Evolutionary conservation across 306 rosid species (phyloP).

Genomic region (Glycyrrhiza uralensis): DNA sequence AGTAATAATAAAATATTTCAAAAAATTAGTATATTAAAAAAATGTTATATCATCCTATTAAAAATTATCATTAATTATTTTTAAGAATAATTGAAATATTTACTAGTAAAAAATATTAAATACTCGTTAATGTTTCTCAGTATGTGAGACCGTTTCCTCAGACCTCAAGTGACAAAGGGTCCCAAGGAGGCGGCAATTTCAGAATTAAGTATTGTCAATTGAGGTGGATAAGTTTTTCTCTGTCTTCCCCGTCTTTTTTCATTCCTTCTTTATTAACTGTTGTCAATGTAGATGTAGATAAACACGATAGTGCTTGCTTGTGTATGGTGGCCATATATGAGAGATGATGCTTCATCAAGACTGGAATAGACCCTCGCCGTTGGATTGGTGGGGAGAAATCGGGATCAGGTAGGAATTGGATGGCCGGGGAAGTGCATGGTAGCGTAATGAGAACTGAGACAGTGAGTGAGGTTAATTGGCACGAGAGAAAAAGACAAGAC

Average conservation of each 20-base stretch:
- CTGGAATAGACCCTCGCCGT: background rate
- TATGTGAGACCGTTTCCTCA: too few species aligned
- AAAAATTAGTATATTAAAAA: too few species aligned
- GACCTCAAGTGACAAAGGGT: background rate
- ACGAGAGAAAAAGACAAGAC: background rate
- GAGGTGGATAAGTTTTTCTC: slow-evolving; percentile 16
- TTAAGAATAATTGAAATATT: too few species aligned
- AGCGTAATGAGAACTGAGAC: background rate
- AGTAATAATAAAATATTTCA: too few species aligned
- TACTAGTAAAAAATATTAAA: too few species aligned
- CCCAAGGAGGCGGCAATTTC: slow-evolving; percentile 11
- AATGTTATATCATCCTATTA: too few species aligned
- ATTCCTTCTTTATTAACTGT: too few species aligned
- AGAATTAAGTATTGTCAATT: background rate
- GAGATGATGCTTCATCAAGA: background rate
- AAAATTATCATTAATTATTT: too few species aligned
- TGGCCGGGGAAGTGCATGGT: slow-evolving; percentile 12
- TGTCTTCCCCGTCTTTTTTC: background rate
- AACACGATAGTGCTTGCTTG: background rate
- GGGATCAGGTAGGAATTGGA: background rate
- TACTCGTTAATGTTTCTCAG: too few species aligned
- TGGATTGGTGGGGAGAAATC: background rate
- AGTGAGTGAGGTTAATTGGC: background rate
- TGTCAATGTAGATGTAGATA: background rate
- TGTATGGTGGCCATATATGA: background rate